Conservation (phyloP, 495 filamentous ascomycete species). For the Cercophora newfieldiana region DNA sequence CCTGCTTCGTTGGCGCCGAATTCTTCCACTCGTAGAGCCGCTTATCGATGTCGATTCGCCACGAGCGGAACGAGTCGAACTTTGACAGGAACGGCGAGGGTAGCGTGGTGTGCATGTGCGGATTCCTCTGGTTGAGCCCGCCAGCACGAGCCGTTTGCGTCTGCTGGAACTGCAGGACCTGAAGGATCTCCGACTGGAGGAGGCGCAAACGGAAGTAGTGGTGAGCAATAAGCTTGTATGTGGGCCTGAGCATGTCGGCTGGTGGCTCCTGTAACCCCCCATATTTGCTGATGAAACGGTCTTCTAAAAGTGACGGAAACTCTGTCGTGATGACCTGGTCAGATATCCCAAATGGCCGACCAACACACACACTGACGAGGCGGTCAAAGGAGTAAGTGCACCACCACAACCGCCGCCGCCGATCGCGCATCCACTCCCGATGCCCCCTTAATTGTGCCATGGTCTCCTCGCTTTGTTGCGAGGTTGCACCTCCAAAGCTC, state of each 20-base stretch:
- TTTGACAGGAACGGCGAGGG: constrained; percentile 81
- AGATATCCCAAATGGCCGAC: constrained; percentile 87
- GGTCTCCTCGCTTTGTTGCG: constrained; percentile 34
- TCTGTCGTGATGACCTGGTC: constrained; percentile 94
- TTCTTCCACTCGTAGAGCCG: constrained; percentile 86
- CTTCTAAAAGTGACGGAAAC: constrained; percentile 84
- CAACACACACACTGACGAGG: constrained; percentile 88
- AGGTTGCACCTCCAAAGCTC: constrained; percentile 20
- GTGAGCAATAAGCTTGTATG: constrained; percentile 84
- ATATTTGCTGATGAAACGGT: constrained; percentile 79
- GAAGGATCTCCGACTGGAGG: constrained; percentile 91
- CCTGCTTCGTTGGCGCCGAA: constrained; percentile 68
- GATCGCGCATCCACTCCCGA: constrained; percentile 82
- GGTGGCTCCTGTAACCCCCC: constrained; percentile 64
- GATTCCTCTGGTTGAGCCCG: constrained; percentile 61
- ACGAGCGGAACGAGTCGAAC: constrained; percentile 82
- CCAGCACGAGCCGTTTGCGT: constrained; percentile 59
- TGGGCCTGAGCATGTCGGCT: constrained; percentile 53
- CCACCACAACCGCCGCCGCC: constrained; percentile 91
- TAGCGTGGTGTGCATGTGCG: constrained; percentile 74
- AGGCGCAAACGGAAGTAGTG: constrained; percentile 93
- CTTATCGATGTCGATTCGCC: constrained; percentile 84
- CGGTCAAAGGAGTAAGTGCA: constrained; percentile 93
- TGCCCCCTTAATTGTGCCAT: constrained; percentile 62
- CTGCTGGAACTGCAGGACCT: constrained; percentile 90